phyloP scores from a whole-genome alignment of 208 protist genomes.

The Entamoeba moshkovskii region DNA sequence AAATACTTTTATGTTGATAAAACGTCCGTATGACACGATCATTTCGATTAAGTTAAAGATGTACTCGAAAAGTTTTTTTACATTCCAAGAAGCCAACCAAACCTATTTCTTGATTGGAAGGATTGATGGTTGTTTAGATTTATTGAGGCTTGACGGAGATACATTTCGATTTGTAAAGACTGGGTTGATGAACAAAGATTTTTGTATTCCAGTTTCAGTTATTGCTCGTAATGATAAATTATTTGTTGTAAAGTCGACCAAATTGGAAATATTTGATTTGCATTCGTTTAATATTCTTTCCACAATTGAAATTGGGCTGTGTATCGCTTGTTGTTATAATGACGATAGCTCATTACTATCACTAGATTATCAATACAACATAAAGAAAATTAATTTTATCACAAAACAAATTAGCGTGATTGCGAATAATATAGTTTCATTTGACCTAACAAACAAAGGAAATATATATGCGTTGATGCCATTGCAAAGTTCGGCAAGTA shows the following conservation, averaged over 20 bases:
- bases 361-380: not conserved
- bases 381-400: not conserved
- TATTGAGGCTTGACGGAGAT: not conserved
- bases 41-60: not conserved
- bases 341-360: not conserved
- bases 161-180: not conserved
- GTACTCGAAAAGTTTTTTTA: not conserved
- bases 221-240: not conserved
- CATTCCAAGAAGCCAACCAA: not conserved
- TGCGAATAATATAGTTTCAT: not conserved
- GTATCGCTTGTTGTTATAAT: not conserved
- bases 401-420: not conserved
- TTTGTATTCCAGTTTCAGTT: not conserved
- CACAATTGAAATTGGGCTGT: not conserved
- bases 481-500: not conserved
- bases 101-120: not conserved
- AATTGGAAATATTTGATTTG: not conserved
- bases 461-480: not conserved
- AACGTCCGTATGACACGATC: not conserved
- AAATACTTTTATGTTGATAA: not conserved
- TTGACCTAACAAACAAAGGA: not conserved
- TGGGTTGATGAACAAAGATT: not conserved
- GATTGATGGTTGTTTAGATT: not conserved
- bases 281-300: not conserved
- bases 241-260: not conserved